Conservation (phyloP, 176 grass and related monocot genomes). For the Eremochloa ophiuroides region DNA sequence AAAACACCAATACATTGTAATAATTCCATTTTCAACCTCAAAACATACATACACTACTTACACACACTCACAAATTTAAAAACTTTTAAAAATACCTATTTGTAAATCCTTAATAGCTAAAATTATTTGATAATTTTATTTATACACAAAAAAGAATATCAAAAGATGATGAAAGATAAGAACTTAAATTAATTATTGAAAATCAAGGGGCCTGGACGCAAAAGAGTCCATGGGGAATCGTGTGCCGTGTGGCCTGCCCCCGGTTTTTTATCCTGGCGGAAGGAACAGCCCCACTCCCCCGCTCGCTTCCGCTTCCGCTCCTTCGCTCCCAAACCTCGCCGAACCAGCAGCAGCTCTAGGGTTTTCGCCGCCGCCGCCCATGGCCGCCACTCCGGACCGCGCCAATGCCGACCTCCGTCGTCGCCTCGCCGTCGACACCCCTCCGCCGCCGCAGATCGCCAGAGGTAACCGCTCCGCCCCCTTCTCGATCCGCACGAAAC, state of each 20-base stretch:
- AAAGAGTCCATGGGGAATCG: constrained; percentile 17
- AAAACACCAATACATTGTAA: neutral
- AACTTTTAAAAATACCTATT: neutral
- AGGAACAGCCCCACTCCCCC: neutral
- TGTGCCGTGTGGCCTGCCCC: constrained; percentile 5
- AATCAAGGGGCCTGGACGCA: neutral
- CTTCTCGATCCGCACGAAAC: constrained; percentile 29
- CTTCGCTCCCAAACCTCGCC: constrained; percentile 34
- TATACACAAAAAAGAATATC: too few relatives aligned
- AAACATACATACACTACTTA: neutral
- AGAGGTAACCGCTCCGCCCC: constrained; percentile 54
- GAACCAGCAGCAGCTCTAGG: constrained; percentile 34
- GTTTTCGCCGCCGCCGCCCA: constrained; percentile 51
- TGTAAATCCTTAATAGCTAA: neutral
- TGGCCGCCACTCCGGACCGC: constrained; percentile 56
- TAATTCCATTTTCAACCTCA: neutral
- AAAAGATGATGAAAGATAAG: neutral
- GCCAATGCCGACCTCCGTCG: constrained; percentile 57
- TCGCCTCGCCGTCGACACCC: constrained; percentile 59
- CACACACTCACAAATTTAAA: neutral
- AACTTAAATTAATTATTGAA: neutral
- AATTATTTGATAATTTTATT: neutral
- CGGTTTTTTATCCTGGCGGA: constrained; percentile 38
- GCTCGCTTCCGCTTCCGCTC: constrained; percentile 19
- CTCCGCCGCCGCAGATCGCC: constrained; percentile 46